These are phyloP conservation scores for Fonsecaea multimorphosa DNA, from an alignment of 2,329 filamentous ascomycete genomes.

Conservation along the genomic window DNA sequence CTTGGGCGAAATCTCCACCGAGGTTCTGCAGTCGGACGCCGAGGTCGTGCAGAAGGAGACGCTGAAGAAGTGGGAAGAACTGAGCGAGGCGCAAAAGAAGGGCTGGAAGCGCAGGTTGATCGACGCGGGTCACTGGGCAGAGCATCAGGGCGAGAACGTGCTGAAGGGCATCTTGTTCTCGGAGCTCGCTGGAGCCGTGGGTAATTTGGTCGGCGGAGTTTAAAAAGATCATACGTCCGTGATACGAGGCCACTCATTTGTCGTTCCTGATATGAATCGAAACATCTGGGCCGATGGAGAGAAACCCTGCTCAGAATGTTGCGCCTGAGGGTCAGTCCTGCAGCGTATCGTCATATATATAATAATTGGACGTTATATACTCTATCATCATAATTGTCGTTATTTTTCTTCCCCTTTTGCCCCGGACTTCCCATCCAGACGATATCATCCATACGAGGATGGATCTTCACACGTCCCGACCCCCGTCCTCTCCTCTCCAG, in stretches of 20 bases:
- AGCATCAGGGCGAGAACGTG: conserved; percentile 76
- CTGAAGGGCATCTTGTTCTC: conserved; percentile 80
- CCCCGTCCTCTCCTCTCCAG: background rate
- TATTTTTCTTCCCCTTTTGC: background rate
- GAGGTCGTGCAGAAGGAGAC: conserved; percentile 35
- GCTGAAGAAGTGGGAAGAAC: conserved; percentile 71
- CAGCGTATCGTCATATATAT: background rate
- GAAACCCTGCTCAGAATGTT: background rate
- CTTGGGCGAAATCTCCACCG: conserved; percentile 51
- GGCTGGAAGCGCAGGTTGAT: conserved; percentile 73
- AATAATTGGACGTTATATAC: background rate
- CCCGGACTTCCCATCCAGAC: background rate
- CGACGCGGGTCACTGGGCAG: conserved; percentile 78
- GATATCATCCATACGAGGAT: background rate
- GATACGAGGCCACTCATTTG: background rate
- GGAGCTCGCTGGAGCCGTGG: conserved; percentile 69
- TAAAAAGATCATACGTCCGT: background rate
- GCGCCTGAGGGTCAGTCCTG: background rate
- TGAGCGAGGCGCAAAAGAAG: conserved; percentile 66
- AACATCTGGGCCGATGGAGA: background rate
- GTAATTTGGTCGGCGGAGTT: conserved; percentile 40
- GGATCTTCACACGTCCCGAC: background rate
- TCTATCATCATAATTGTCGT: background rate
- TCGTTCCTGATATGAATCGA: background rate
- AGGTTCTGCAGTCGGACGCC: conserved; percentile 40